phyloP scores from a whole-genome alignment of 2,329 filamentous ascomycete genomes.

The Sporothrix sp. region DNA sequence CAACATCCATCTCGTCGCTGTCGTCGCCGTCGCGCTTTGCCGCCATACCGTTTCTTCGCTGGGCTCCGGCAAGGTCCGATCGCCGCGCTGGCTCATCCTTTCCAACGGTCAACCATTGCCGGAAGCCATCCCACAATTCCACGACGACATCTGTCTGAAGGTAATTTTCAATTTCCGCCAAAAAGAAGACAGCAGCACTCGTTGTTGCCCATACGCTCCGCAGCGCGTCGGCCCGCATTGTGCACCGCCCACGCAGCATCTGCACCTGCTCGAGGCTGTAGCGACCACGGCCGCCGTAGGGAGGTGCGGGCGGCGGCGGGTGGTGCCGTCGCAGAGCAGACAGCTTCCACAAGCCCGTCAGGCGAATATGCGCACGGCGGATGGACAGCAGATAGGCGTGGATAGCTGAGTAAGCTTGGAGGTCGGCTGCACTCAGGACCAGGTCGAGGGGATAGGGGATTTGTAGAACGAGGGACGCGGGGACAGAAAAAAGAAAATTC shows the following conservation, averaged over 20 bases:
- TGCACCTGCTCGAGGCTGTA: slow-evolving; percentile 30
- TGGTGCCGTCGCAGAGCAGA: slow-evolving; percentile 68
- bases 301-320: slow-evolving; percentile 58
- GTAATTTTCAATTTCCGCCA: slow-evolving; percentile 79
- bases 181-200: slow-evolving; percentile 77
- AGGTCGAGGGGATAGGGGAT: slow-evolving; percentile 76
- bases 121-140: slow-evolving; percentile 71
- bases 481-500: slow-evolving; percentile 71
- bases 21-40: neutral
- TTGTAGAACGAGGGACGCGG: slow-evolving; percentile 60
- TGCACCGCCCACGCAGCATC: slow-evolving; percentile 54
- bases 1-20: neutral
- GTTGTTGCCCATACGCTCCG: slow-evolving; percentile 84
- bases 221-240: slow-evolving; percentile 55
- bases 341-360: slow-evolving; percentile 81
- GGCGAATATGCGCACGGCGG: slow-evolving; percentile 71
- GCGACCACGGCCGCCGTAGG: slow-evolving; percentile 45
- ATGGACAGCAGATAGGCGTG: slow-evolving; percentile 82
- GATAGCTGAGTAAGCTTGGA: slow-evolving; percentile 72
- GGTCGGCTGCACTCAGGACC: slow-evolving; percentile 67
- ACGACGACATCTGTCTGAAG: slow-evolving; percentile 83
- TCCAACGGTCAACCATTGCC: slow-evolving; percentile 56
- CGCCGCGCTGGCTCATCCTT: slow-evolving; percentile 22
- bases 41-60: neutral
- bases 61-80: neutral